Percentiles rank a stretch among this genome's conserved stretches.
phyloP scores from a whole-genome alignment of 257 asterid genomes.

The Solanum paucissectum region DNA sequence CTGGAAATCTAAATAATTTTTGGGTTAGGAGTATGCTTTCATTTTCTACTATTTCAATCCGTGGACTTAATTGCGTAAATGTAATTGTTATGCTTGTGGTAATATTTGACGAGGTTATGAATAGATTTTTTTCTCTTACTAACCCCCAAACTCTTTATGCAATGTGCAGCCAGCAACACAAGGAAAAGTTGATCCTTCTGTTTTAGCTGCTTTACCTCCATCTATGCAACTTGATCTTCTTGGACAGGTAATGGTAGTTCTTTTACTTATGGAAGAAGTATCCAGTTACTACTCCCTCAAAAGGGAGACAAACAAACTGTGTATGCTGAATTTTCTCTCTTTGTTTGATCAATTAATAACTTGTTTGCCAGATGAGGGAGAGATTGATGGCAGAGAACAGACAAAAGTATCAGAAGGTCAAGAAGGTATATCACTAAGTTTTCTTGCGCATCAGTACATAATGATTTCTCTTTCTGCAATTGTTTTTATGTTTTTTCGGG shows the following conservation, averaged over 20 bases:
- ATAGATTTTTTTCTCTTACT: neutral
- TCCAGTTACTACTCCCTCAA: neutral
- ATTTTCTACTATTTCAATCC: neutral
- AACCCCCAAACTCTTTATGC: neutral
- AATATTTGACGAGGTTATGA: neutral
- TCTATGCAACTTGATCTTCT: conserved; percentile 99
- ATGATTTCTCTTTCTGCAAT: neutral
- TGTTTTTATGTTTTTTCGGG: neutral
- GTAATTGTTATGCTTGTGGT: neutral
- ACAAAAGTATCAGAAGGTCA: conserved; percentile 89
- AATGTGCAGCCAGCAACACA: conserved; percentile 70
- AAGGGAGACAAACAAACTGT: neutral
- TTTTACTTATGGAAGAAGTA: neutral
- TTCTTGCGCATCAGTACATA: neutral
- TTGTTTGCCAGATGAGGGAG: conserved; percentile 83
- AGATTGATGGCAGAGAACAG: conserved; percentile 98
- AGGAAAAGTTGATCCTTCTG: conserved; percentile 87
- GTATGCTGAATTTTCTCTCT: neutral
- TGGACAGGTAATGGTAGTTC: conserved; percentile 52
- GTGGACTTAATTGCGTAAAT: neutral
- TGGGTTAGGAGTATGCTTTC: neutral
- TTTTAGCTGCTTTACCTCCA: conserved; percentile 90
- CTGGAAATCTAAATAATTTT: neutral
- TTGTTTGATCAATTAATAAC: conserved; percentile 6
- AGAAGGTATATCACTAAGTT: conserved; percentile 47